Evolutionary conservation across 2,329 filamentous ascomycete genomes (phyloP), one percentile per base, ranked within the genome.

Genomic region (Fusarium tricinctum): DNA sequence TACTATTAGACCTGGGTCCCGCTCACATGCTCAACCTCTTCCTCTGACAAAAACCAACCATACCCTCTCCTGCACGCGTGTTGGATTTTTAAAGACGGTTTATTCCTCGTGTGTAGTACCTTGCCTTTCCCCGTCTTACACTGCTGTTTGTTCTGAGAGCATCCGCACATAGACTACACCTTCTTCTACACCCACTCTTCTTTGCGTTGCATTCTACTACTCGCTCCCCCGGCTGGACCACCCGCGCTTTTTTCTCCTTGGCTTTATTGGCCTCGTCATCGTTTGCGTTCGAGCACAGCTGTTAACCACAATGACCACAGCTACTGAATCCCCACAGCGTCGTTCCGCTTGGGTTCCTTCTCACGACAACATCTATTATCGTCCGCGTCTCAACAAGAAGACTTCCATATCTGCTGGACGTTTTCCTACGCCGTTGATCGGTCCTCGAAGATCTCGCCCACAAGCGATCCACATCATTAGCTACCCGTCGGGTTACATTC

Each of bases 401-500:
- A 68, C 58, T 15, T 51, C 73, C 23, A 43, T 71, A n/a, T 50
- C 55, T 10, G 46, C 57, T 42, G 68, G 54, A 19, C 66, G 69
- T 17, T 75, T 81, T 50, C 80, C 80, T 10, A 61, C 75, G 43
- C 80, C 80, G 35, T 75, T 79, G 39, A 82, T 82, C 65, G 78
- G 77, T 44, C 78, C 80, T 39, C 76, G 80, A 48, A 74, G 80
- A 65, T 73, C 76, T 35, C 75, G 80, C 35, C 80, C 79, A 13
- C 80, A 82, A 68, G 76, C 80, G 38, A 82, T 82, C 56, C 80
- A 82, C 74, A 80, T 82, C 53, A 69, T 81, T 63, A 81, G 79
- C 28, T 82, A 79, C 55, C 80, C 80, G 5, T 71, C 79, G 3
- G 80, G 80, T 53, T 82, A 82, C 73, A 76, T 84, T 23, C 83